phyloP scores from a whole-genome alignment of 176 grass and related monocot genomes.

The Tuctoria greenei region DNA sequence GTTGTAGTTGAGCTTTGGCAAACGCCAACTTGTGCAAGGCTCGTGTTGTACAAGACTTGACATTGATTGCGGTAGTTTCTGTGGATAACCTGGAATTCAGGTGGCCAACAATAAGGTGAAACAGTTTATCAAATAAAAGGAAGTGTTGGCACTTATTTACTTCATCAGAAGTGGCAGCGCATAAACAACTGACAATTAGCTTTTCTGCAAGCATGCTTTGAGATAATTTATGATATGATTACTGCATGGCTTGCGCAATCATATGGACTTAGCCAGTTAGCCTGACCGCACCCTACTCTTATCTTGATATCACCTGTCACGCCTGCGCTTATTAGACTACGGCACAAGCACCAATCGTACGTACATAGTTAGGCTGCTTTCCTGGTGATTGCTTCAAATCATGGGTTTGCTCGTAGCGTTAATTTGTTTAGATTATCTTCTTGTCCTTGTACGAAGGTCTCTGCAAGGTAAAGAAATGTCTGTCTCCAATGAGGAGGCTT shows the following conservation, averaged over 20 bases:
- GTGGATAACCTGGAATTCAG: slow-evolving; percentile 42
- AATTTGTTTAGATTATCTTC: slow-evolving; percentile 19
- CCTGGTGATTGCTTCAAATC: slow-evolving; percentile 7
- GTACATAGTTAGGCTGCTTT: not conserved
- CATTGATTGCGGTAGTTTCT: slow-evolving; percentile 20
- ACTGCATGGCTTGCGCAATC: not conserved
- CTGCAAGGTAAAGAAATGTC: slow-evolving; percentile 17
- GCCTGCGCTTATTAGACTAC: no score
- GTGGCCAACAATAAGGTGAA: slow-evolving; percentile 29
- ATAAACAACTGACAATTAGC: not conserved
- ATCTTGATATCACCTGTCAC: not conserved
- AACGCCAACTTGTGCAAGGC: not conserved
- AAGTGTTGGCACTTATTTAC: not conserved
- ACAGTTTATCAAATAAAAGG: slow-evolving; percentile 24
- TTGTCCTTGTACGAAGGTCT: not conserved
- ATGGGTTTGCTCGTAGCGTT: not conserved
- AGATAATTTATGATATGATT: not conserved
- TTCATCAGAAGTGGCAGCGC: not conserved
- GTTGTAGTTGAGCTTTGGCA: slow-evolving; percentile 15
- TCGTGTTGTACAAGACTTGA: slow-evolving; percentile 24
- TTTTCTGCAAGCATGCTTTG: not conserved
- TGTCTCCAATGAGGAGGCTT: slow-evolving; percentile 39
- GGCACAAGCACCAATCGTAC: not conserved
- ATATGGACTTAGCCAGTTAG: not conserved
- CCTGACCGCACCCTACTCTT: not conserved